Conservation (phyloP, 2,329 filamentous ascomycete species). For the Calonectria honghensis region DNA sequence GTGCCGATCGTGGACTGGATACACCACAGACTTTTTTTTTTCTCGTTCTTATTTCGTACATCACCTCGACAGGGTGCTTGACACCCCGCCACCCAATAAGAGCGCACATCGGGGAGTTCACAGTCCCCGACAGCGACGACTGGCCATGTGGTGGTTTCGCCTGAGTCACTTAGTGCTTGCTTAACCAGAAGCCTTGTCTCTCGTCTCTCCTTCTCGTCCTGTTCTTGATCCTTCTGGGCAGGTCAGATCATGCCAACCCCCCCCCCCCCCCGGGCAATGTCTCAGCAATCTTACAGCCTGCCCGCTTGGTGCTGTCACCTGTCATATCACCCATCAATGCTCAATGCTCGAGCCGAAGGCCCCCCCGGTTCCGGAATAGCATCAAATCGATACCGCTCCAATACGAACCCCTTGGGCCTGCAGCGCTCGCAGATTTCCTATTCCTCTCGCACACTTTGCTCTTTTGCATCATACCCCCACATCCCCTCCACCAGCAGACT, state of each 20-base stretch:
- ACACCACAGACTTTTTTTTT: too few relatives aligned
- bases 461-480: constrained; percentile 5
- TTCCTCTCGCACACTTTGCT: constrained; percentile 8
- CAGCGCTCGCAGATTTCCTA: constrained; percentile 17
- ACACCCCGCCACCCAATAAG: too few relatives aligned
- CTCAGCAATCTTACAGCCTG: constrained; percentile 28
- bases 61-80: too few relatives aligned
- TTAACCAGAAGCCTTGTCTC: too few relatives aligned
- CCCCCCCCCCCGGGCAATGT: constrained; percentile 1
- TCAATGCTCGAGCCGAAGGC: constrained; percentile 10
- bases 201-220: too few relatives aligned
- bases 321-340: constrained; percentile 21
- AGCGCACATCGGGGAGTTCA: too few relatives aligned
- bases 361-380: constrained; percentile 21
- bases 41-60: too few relatives aligned
- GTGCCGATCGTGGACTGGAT: too few relatives aligned
- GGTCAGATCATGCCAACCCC: constrained; percentile 20
- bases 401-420: constrained; percentile 18
- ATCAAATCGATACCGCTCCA: constrained; percentile 12
- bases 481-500: not conserved
- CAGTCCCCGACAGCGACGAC: too few relatives aligned
- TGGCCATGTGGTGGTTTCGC: too few relatives aligned
- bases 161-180: too few relatives aligned
- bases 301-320: constrained; percentile 30
- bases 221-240: too few relatives aligned